A percentile compares a stretch with the other conserved stretches of the same genome.
These are phyloP conservation scores for Gillenia trifoliata DNA, from an alignment of 306 rosid genomes.

Conservation along the genomic window DNA sequence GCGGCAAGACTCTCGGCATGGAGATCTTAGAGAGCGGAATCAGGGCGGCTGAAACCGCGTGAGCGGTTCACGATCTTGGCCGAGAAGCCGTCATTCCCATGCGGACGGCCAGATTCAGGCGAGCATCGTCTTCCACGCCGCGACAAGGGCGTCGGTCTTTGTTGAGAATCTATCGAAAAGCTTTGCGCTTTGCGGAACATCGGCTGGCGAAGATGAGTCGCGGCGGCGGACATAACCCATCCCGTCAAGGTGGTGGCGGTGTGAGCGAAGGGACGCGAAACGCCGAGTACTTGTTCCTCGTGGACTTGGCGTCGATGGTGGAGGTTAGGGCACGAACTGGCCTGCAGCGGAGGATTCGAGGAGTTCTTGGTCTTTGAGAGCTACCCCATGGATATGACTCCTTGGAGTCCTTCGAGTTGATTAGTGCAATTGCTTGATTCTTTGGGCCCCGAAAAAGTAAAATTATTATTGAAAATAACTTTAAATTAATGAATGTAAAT, in stretches of 20 bases:
- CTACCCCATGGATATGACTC: conserved; percentile 98
- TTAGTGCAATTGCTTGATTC: background rate
- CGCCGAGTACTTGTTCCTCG: conserved; percentile 85
- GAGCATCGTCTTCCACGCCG: conserved; percentile 93
- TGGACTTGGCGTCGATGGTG: conserved; percentile 95
- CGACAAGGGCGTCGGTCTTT: conserved; percentile 91
- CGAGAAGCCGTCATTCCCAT: conserved; percentile 89
- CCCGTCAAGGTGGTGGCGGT: conserved; percentile 75
- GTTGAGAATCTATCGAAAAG: conserved; percentile 72
- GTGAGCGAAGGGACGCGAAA: conserved; percentile 88
- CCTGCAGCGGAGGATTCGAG: conserved; percentile 98
- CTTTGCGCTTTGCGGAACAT: conserved; percentile 90
- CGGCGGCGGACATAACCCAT: conserved; percentile 84
- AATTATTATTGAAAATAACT: background rate
- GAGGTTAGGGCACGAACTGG: conserved; percentile 81
- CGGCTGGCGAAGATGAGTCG: conserved; percentile 92
- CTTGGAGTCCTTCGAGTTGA: conserved; percentile 60
- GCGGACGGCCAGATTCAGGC: conserved; percentile 82
- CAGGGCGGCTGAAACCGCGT: conserved; percentile 91
- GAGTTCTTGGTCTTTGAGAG: conserved; percentile 90
- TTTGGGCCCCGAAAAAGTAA: background rate
- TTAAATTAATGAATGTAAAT: no score
- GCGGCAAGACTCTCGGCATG: conserved; percentile 76
- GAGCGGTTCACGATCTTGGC: conserved; percentile 79
- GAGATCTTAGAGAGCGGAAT: conserved; percentile 71